These are phyloP conservation scores for Oxytropis ochrocephala DNA, from an alignment of 306 rosid genomes.

Conservation along the genomic window DNA sequence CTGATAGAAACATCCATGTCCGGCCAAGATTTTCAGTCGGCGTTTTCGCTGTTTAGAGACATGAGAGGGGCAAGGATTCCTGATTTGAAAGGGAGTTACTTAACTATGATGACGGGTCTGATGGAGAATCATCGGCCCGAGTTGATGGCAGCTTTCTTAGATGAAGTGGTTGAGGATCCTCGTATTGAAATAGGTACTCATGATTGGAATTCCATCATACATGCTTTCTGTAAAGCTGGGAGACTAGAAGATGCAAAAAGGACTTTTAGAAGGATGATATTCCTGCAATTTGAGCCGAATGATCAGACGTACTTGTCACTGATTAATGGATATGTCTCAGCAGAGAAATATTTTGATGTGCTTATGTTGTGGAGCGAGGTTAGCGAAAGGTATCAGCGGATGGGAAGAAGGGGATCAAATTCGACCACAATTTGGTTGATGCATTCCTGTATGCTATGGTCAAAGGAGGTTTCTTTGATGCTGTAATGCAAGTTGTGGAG, in stretches of 20 bases:
- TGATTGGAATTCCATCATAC: constrained; percentile 95
- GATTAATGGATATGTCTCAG: constrained; percentile 72
- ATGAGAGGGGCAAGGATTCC: constrained; percentile 77
- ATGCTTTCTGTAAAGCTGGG: constrained; percentile 90
- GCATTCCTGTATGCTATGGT: constrained; percentile 86
- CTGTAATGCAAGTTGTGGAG: constrained; percentile 94
- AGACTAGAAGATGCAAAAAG: constrained; percentile 91
- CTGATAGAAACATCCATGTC: constrained; percentile 78
- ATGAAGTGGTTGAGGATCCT: constrained; percentile 89
- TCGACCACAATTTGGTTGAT: constrained; percentile 71
- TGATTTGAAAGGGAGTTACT: constrained; percentile 79
- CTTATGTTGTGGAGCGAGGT: constrained; percentile 93
- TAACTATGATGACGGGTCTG: constrained; percentile 91
- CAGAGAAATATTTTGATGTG: constrained; percentile 73
- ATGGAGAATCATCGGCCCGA: constrained; percentile 93
- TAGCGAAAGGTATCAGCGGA: constrained; percentile 50
- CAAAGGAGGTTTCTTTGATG: constrained; percentile 96
- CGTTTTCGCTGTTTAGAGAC: constrained; percentile 74
- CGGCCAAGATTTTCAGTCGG: constrained; percentile 86
- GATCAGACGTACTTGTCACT: constrained; percentile 85
- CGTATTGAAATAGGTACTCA: constrained; percentile 81
- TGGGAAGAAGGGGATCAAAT: constrained; percentile 59
- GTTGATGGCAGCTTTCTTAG: constrained; percentile 95
- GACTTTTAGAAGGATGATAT: constrained; percentile 84
- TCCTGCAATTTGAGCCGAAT: constrained; percentile 80